phyloP scores from a whole-genome alignment of 805 yeast genomes.

The Monosporozyma yasuniensis region DNA sequence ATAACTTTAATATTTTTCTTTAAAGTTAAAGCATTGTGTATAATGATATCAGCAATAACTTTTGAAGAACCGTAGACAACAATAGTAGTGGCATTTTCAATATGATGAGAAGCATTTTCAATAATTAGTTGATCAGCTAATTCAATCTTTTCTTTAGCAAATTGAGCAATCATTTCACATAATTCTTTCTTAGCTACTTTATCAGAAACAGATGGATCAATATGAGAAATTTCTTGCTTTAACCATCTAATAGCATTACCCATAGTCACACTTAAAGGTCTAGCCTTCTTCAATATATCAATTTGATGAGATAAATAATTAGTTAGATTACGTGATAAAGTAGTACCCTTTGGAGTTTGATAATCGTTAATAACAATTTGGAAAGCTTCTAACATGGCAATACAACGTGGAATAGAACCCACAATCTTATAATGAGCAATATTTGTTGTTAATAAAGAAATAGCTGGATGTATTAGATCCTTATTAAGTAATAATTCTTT shows the following conservation, averaged over 20 bases:
- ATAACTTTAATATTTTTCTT: constrained; percentile 70
- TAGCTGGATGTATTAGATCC: constrained; percentile 76
- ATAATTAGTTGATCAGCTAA: constrained; percentile 76
- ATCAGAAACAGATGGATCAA: constrained; percentile 58
- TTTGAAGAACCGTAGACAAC: constrained; percentile 84
- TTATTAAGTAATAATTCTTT: constrained; percentile 28
- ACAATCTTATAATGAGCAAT: constrained; percentile 78
- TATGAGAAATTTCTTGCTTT: constrained; percentile 81
- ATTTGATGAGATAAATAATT: constrained; percentile 85
- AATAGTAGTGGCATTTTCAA: constrained; percentile 66
- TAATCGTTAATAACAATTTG: constrained; percentile 72
- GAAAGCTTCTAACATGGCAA: constrained; percentile 77
- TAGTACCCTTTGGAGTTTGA: constrained; percentile 74
- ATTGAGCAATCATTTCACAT: constrained; percentile 62
- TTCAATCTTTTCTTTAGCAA: constrained; percentile 76
- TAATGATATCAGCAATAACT: constrained; percentile 67
- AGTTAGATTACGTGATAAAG: constrained; percentile 80
- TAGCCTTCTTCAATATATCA: constrained; percentile 79
- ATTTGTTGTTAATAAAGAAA: constrained; percentile 67
- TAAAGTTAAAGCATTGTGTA: constrained; percentile 52
- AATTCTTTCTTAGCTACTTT: constrained; percentile 56
- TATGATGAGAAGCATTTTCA: constrained; percentile 68
- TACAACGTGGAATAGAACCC: constrained; percentile 82
- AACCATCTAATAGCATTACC: constrained; percentile 97
- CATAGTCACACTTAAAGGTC: constrained; percentile 90